Evolutionary conservation across 192 early-diverging fungal species (phyloP).

Genomic region (Lobosporangium transversale): DNA sequence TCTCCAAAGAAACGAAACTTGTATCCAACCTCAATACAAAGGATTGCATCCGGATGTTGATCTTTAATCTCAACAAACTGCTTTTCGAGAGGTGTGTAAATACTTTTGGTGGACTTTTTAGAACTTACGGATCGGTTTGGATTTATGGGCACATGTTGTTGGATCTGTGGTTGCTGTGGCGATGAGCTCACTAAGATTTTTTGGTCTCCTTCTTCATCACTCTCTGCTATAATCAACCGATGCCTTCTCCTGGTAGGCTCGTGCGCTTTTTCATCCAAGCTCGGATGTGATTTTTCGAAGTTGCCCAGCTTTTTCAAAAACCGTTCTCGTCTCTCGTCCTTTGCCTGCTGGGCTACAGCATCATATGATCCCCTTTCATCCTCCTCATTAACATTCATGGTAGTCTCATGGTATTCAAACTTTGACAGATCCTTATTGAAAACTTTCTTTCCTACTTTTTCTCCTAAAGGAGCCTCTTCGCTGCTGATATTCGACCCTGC

Average conservation of each 20-base stretch:
- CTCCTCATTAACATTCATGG: background rate
- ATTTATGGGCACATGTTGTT: background rate
- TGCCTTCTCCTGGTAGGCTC: background rate
- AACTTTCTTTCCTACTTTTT: too few species aligned
- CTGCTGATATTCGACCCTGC: too few species aligned
- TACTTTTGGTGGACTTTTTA: constrained; percentile 34
- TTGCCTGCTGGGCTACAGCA: background rate
- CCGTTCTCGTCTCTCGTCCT: constrained; percentile 2
- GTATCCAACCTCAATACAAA: constrained; percentile 95
- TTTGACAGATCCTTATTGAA: background rate
- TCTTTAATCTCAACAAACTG: constrained; percentile 83
- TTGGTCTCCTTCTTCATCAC: constrained; percentile 13
- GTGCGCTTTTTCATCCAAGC: background rate
- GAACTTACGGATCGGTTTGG: constrained; percentile 9
- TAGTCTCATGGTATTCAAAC: constrained; percentile 11
- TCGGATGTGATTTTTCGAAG: background rate
- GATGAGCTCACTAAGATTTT: background rate
- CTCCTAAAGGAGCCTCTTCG: too few species aligned
- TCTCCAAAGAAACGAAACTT: constrained; percentile 92
- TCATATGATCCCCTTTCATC: background rate
- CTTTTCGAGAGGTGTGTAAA: constrained; percentile 85
- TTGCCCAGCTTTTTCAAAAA: constrained; percentile 30
- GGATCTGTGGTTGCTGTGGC: background rate
- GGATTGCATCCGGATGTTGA: constrained; percentile 74
- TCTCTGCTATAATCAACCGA: constrained; percentile 19